These are phyloP conservation scores for Paralagenidium karlingii DNA, from an alignment of 352 stramenopile genomes.

Conservation along the genomic window DNA sequence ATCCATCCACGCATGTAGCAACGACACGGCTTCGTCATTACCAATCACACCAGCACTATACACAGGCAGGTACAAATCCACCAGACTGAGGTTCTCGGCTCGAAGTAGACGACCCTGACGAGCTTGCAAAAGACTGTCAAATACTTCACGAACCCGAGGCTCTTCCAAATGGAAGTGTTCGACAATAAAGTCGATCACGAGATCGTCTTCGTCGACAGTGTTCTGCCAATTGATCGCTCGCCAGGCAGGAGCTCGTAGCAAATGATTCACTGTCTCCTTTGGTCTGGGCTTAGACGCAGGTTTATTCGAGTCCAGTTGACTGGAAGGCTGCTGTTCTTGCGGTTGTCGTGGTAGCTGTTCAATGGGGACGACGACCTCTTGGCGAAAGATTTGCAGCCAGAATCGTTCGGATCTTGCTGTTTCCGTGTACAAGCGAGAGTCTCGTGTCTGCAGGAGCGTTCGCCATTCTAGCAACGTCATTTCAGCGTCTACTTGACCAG, in stretches of 20 bases:
- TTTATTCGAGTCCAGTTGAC: constrained; percentile 14
- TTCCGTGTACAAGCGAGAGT: no score
- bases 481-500: no score
- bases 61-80: constrained; percentile 53
- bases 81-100: constrained; percentile 38
- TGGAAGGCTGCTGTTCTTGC: no score
- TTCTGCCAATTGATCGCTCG: constrained; percentile 5
- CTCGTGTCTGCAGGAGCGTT: no score
- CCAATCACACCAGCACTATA: constrained; percentile 45
- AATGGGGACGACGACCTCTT: constrained; percentile 9
- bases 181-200: constrained; percentile 37
- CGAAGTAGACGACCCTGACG: constrained; percentile 28
- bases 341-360: no score
- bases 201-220: no score
- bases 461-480: no score
- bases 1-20: constrained; percentile 54
- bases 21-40: constrained; percentile 44
- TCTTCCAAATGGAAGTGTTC: constrained; percentile 35
- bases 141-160: constrained; percentile 36
- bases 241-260: constrained; percentile 1
- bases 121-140: constrained; percentile 26
- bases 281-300: neutral
- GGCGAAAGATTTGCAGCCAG: constrained; percentile 1
- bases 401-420: no score
- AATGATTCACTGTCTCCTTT: constrained; percentile 1